Evolutionary conservation across 2,329 filamentous ascomycete species (phyloP).

Genomic region (Lasiodiplodia sp.): DNA sequence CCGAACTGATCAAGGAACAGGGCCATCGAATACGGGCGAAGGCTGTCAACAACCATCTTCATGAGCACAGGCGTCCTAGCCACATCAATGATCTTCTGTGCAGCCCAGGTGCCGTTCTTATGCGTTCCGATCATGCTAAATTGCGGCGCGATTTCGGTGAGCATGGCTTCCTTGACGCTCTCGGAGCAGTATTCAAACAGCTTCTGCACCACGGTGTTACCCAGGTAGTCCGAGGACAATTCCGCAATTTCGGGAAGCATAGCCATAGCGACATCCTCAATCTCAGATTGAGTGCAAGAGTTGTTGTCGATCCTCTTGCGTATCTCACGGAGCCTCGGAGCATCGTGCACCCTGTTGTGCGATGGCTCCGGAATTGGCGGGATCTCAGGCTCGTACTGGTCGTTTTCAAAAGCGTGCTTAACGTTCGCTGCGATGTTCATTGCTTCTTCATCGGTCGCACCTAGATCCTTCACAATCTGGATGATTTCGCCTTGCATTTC

Average conservation of each 20-base stretch:
- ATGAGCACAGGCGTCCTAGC: conserved; percentile 86
- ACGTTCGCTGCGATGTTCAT: conserved; percentile 75
- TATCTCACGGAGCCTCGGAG: conserved; percentile 92
- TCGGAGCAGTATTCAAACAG: conserved; percentile 97
- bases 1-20: conserved; percentile 97
- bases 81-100: conserved; percentile 98
- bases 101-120: conserved; percentile 99
- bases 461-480: conserved; percentile 86
- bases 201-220: conserved; percentile 99
- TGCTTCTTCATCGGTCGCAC: conserved; percentile 80
- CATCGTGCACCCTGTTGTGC: conserved; percentile 88
- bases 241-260: conserved; percentile 98
- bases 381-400: conserved; percentile 79
- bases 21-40: conserved; percentile 86
- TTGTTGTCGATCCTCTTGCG: conserved; percentile 98
- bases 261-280: conserved; percentile 87
- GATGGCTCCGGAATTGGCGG: conserved; percentile 87
- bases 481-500: conserved; percentile 86
- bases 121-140: conserved; percentile 96
- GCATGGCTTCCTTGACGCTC: conserved; percentile 87
- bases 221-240: conserved; percentile 92
- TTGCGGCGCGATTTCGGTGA: conserved; percentile 85
- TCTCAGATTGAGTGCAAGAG: conserved; percentile 82
- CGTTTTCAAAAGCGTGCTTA: conserved; percentile 77
- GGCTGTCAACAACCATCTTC: conserved; percentile 80